A percentile compares a stretch with the other conserved stretches of the same genome.
phyloP scores from a whole-genome alignment of 1,284 basidiomycete genomes.

The Rhizopogon hawkerae region DNA sequence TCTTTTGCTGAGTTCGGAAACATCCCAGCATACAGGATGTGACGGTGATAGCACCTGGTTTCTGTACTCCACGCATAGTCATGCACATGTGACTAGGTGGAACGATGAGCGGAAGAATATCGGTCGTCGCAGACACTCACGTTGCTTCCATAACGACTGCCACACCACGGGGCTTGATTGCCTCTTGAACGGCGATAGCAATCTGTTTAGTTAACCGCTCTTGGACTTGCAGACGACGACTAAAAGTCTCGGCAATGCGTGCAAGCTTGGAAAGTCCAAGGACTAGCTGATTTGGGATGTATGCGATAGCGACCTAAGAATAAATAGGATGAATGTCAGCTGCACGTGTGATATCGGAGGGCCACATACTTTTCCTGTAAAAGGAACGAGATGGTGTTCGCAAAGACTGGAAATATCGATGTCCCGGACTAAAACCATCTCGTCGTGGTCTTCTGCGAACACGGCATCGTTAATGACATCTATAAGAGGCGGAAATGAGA shows the following conservation, averaged over 20 bases:
- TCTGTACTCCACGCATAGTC: conserved; percentile 99
- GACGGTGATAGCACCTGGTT: conserved; percentile 91
- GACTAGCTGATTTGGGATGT: conserved; percentile 94
- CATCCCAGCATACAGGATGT: conserved; percentile 99
- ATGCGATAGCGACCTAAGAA: conserved; percentile 66
- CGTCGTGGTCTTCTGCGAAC: conserved; percentile 98
- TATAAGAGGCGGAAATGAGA: conserved; percentile 23
- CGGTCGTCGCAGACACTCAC: conserved; percentile 41
- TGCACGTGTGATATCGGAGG: conserved; percentile 8
- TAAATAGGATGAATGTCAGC: conserved; percentile 14
- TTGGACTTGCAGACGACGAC: conserved; percentile 92
- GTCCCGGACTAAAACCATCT: conserved; percentile 98
- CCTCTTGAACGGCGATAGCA: conserved; percentile 94
- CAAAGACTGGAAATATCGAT: conserved; percentile 97
- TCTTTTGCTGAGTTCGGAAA: conserved; percentile 96
- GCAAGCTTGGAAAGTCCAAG: conserved; percentile 97
- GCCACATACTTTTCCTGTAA: conserved; percentile 86
- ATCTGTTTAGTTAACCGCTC: conserved; percentile 98
- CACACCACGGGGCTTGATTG: conserved; percentile 95
- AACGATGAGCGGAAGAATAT: conserved; percentile 12
- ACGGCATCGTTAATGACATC: conserved; percentile 99
- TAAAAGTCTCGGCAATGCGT: conserved; percentile 96
- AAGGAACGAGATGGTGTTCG: conserved; percentile 98
- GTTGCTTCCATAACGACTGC: conserved; percentile 99
- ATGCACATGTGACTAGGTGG: conserved; percentile 88